These are phyloP conservation scores for Trichocomaceae sp. DNA, from an alignment of 2,329 filamentous ascomycete genomes.

Conservation along the genomic window DNA sequence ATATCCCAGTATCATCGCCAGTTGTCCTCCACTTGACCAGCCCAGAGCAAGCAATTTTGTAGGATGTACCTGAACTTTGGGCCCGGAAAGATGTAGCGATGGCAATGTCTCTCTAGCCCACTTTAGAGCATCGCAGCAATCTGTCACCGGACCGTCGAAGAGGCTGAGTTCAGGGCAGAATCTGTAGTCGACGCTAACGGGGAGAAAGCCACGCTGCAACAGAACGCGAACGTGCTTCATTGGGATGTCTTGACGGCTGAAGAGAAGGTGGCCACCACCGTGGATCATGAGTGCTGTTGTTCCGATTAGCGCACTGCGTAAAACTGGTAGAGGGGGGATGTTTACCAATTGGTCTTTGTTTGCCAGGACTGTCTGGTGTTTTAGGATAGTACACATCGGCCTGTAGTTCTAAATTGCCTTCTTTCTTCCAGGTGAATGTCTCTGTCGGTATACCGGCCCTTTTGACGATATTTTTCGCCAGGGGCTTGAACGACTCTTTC, in stretches of 20 bases:
- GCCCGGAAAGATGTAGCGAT: neutral
- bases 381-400: neutral
- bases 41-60: neutral
- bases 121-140: neutral
- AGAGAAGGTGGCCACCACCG: slow-evolving; percentile 3
- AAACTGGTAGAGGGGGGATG: too few relatives aligned
- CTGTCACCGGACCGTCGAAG: neutral
- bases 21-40: neutral
- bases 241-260: slow-evolving; percentile 1
- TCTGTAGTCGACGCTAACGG: slow-evolving; percentile 4
- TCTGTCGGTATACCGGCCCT: neutral
- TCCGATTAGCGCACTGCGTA: too few relatives aligned
- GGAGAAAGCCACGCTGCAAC: neutral
- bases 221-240: neutral
- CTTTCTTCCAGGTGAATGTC: neutral
- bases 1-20: neutral
- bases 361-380: neutral
- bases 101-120: neutral
- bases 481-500: too few relatives aligned
- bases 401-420: neutral
- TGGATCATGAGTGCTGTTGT: slow-evolving; percentile 3
- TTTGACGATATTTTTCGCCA: too few relatives aligned
- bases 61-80: neutral
- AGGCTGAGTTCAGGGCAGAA: slow-evolving; percentile 3
- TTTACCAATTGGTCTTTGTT: too few relatives aligned